Evolutionary conservation across 2,329 filamentous ascomycete genomes (phyloP).

Genomic region (Plectosphaerella sp.): DNA sequence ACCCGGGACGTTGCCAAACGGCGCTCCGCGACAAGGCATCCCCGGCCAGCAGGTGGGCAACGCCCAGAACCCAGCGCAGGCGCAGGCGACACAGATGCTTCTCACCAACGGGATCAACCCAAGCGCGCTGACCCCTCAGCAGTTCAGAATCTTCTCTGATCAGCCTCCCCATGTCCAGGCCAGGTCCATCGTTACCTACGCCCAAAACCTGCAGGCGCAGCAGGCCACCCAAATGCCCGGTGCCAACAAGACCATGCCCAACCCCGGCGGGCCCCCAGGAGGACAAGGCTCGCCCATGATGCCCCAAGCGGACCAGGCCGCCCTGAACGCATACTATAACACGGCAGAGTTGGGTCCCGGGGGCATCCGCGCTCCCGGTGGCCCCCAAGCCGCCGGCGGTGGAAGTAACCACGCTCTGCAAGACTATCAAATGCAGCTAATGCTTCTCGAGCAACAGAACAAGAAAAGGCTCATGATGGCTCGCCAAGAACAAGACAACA

Average conservation of each 20-base stretch:
- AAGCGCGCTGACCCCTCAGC: constrained; percentile 65
- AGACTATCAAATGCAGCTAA: constrained; percentile 86
- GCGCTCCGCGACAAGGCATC: constrained; percentile 66
- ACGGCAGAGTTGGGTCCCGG: constrained; percentile 53
- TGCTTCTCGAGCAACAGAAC: constrained; percentile 82
- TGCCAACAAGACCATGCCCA: constrained; percentile 68
- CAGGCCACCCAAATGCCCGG: constrained; percentile 72
- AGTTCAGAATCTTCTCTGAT: constrained; percentile 63
- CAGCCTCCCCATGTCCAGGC: constrained; percentile 60
- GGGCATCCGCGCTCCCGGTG: constrained; percentile 49
- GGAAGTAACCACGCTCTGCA: constrained; percentile 76
- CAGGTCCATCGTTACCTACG: constrained; percentile 85
- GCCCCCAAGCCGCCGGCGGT: constrained; percentile 34
- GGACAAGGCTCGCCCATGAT: constrained; percentile 83
- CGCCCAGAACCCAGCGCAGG: constrained; percentile 42
- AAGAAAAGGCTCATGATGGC: constrained; percentile 85
- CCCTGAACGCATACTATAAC: constrained; percentile 59
- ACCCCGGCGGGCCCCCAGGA: constrained; percentile 64
- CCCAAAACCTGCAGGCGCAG: constrained; percentile 77
- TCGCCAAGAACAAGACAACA: constrained; percentile 69
- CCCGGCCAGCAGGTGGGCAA: constrained; percentile 63
- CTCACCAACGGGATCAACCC: constrained; percentile 71
- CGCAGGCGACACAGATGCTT: constrained; percentile 58
- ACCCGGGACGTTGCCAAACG: constrained; percentile 67
- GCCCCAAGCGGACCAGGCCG: constrained; percentile 59